Evolutionary conservation across 345 rosid species (phyloP).

Genomic region (Moringa oleifera): DNA sequence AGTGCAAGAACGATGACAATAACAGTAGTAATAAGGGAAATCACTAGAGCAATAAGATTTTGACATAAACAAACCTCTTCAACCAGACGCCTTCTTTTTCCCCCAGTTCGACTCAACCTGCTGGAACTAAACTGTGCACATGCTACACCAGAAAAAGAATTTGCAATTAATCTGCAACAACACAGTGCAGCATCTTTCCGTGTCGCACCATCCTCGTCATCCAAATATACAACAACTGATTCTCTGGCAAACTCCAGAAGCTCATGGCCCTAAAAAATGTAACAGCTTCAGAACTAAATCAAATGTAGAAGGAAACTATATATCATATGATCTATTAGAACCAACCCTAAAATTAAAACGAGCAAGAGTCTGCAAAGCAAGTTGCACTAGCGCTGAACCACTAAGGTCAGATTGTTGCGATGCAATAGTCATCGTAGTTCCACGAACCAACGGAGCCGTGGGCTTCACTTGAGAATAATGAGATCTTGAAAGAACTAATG

Average conservation of each 20-base stretch:
- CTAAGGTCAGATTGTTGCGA: conserved; percentile 65
- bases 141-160: conserved; percentile 53
- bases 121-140: conserved; percentile 58
- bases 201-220: conserved; percentile 85
- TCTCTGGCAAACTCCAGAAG: conserved; percentile 95
- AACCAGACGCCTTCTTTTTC: conserved; percentile 71
- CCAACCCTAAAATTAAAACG: conserved; percentile 88
- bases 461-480: conserved; percentile 64
- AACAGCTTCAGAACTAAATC: conserved; percentile 20
- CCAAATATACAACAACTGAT: conserved; percentile 80
- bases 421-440: conserved; percentile 38
- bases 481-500: conserved; percentile 77
- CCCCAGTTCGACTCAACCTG: conserved; percentile 72
- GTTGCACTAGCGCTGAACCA: conserved; percentile 77
- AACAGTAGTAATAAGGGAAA: too few species aligned
- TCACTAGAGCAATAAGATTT: not conserved
- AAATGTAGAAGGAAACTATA: not conserved
- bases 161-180: conserved; percentile 83
- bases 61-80: conserved; percentile 62
- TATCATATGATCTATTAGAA: not conserved
- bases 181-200: conserved; percentile 93
- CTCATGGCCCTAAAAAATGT: conserved; percentile 54
- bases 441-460: conserved; percentile 51
- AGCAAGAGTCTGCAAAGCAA: conserved; percentile 95
- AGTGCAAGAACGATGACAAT: too few species aligned